Evolutionary conservation across 192 early-diverging fungal species (phyloP), one percentile per base, ranked within the genome.

Genomic region (Backusella psychrophila): DNA sequence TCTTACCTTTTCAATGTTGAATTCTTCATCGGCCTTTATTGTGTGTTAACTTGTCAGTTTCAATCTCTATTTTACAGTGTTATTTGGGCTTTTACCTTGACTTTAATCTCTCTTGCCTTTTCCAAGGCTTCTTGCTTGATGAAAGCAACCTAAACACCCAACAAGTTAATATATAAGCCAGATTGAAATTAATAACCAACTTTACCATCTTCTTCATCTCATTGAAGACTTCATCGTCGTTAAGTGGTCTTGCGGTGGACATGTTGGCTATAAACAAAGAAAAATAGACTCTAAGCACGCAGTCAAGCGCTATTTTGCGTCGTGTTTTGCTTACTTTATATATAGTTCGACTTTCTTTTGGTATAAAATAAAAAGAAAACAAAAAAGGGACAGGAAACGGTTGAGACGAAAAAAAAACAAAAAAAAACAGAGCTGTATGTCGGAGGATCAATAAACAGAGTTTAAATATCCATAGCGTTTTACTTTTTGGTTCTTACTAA

Each of bases 181-280:
- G 65, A 34, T 33, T 72, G 17, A 19, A 21, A 44, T 17, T 33
- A 49, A 49, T n/a, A 49, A 21, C 15, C 19, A 49, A 53, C 1
- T 6, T 71, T 82, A 94, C 96, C 97, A 99, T 98, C 89, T 99
- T 99, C 86, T 90, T 93, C 97, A 99, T 99, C 90, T 99, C 97
- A 76, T 90, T 90, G 79, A 88, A 87, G 59, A 98, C 97, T 88
- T 99, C 96, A 74, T 94, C 92, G 79, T 99, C 97, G 87, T 96
- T 98, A 73, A 99, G 86, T 67, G 92, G 73, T 75, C 80, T 69
- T 36, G 77, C 76, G 42, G 76, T 71, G 33, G 80, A 69, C 80
- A 81, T 81, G 8, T 34, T 78, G 38, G 26, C 34, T 49, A 76
- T 21, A 46, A n/a, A 36, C 33, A 29, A 14, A 14, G 11, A 63